phyloP scores from a whole-genome alignment of 768 basidiomycete species.

The Hydnum rufescens region DNA sequence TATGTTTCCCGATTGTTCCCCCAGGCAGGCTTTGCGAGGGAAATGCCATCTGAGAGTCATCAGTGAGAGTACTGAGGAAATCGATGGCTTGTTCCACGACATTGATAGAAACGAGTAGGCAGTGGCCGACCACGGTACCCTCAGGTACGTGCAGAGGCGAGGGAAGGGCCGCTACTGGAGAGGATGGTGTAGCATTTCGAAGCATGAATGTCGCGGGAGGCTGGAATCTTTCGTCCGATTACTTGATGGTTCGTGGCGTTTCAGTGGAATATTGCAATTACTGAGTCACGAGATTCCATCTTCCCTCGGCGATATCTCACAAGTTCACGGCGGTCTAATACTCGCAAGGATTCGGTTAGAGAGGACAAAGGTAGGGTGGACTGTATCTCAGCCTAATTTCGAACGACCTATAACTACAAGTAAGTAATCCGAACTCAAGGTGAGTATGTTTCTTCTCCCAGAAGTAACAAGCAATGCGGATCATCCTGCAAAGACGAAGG shows the following conservation, averaged over 20 bases:
- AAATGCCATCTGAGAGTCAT: slow-evolving; percentile 47
- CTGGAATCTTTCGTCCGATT: too few species aligned
- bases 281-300: too few species aligned
- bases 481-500: slow-evolving; percentile 10
- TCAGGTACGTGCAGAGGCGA: not conserved
- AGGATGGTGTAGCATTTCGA: too few species aligned
- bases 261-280: too few species aligned
- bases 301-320: too few species aligned
- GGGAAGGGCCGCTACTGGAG: too few species aligned
- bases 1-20: slow-evolving; percentile 75
- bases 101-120: slow-evolving; percentile 32
- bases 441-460: slow-evolving; percentile 43
- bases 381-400: slow-evolving; percentile 72
- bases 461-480: slow-evolving; percentile 25
- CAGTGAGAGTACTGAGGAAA: slow-evolving; percentile 34
- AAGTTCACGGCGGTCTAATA: too few species aligned
- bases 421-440: slow-evolving; percentile 64
- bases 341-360: not conserved
- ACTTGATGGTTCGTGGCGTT: too few species aligned
- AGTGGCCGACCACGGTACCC: not conserved
- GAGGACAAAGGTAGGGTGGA: not conserved
- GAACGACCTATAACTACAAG: slow-evolving; percentile 30
- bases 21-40: slow-evolving; percentile 65
- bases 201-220: too few species aligned
- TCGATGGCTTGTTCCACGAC: slow-evolving; percentile 56